Conservation (phyloP, 2,329 filamentous ascomycete genomes). For the Colletotrichum godetiae region DNA sequence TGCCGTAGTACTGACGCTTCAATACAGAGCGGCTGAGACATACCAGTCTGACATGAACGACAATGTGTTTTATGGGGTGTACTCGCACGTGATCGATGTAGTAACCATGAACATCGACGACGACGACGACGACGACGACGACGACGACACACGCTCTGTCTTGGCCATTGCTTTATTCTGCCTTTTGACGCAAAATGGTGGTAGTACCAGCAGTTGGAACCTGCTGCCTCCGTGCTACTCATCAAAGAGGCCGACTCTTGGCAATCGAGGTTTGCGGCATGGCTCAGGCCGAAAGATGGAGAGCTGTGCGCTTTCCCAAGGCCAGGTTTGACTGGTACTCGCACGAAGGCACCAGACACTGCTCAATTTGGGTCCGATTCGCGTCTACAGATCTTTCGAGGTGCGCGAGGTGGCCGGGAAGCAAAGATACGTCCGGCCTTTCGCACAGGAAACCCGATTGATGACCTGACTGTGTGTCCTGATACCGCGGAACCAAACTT, state of each 20-base stretch:
- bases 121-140: too few species aligned
- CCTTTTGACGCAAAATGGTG: background rate
- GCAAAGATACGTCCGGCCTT: background rate
- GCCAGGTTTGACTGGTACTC: background rate
- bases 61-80: too few species aligned
- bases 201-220: background rate
- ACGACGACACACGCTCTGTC: background rate
- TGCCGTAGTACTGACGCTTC: background rate
- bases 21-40: background rate
- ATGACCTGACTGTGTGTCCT: background rate
- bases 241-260: background rate
- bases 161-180: background rate
- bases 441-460: background rate
- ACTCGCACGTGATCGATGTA: background rate
- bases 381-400: background rate
- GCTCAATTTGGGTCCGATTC: background rate
- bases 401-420: background rate
- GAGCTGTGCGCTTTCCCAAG: background rate
- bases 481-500: too few species aligned
- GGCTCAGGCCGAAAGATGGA: background rate
- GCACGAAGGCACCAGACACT: background rate
- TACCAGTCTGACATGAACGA: background rate
- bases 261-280: background rate
- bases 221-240: background rate
- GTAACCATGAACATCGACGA: background rate